Conservation (phyloP, 163 green algal species). For the Trebouxiophyceae sp. region DNA sequence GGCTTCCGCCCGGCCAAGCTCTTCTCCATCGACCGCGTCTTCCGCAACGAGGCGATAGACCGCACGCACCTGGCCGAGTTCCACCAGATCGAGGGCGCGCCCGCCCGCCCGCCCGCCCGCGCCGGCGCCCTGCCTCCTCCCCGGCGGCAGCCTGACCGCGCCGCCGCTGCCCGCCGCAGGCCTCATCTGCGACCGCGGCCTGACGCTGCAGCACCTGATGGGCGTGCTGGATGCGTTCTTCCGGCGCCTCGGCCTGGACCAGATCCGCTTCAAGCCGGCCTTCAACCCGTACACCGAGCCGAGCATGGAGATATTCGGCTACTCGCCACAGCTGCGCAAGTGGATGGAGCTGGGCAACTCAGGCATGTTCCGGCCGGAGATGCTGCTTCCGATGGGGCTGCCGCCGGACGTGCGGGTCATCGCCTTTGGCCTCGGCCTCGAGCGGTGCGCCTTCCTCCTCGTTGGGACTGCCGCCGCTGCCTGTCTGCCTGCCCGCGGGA, state of each 20-base stretch:
- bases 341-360: slow-evolving; percentile 95
- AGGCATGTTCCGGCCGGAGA: slow-evolving; percentile 99
- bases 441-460: slow-evolving; percentile 70
- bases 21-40: slow-evolving; percentile 98
- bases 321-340: slow-evolving; percentile 81
- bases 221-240: slow-evolving; percentile 92
- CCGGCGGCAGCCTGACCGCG: no score
- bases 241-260: slow-evolving; percentile 75
- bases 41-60: slow-evolving; percentile 96
- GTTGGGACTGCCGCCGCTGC: no score
- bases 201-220: slow-evolving; percentile 93
- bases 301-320: slow-evolving; percentile 98
- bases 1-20: slow-evolving; percentile 88
- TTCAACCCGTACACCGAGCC: slow-evolving; percentile 99
- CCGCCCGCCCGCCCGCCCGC: background rate
- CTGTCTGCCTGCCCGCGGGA: background rate
- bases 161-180: no score
- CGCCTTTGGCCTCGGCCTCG: slow-evolving; percentile 93
- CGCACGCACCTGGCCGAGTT: slow-evolving; percentile 98
- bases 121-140: no score
- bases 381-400: slow-evolving; percentile 97
- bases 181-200: slow-evolving; percentile 66
- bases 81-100: slow-evolving; percentile 87
- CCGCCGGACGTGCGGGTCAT: slow-evolving; percentile 95
- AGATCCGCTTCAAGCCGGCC: slow-evolving; percentile 98